These are phyloP conservation scores for Rhynchospora tenuis DNA, from an alignment of 176 grass and related monocot genomes.

Conservation along the genomic window DNA sequence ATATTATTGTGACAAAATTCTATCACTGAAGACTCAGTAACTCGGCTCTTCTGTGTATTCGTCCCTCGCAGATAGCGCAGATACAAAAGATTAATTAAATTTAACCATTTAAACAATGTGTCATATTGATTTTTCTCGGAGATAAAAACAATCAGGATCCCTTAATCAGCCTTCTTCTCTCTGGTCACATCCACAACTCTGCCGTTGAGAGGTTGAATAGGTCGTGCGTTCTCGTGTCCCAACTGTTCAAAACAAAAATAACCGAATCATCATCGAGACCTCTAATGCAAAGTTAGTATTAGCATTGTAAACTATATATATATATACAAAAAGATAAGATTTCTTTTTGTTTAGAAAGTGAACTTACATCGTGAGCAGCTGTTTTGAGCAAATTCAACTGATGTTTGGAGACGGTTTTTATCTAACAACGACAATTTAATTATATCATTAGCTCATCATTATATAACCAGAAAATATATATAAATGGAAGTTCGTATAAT, in stretches of 20 bases:
- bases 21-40: not conserved
- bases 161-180: not conserved
- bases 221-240: slow-evolving; percentile 20
- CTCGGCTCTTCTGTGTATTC: not conserved
- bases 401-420: not conserved
- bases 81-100: not conserved
- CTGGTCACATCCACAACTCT: not conserved
- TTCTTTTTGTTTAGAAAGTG: not conserved
- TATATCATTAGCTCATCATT: not conserved
- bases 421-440: not conserved
- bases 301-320: not conserved
- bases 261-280: not conserved
- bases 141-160: not conserved
- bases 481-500: not conserved
- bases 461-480: not conserved
- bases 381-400: slow-evolving; percentile 4
- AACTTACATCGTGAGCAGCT: slow-evolving; percentile 3
- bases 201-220: slow-evolving; percentile 12
- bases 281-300: not conserved
- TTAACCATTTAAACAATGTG: not conserved
- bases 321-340: not conserved
- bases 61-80: not conserved
- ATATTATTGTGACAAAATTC: not conserved
- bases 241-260: not conserved
- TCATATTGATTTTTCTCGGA: not conserved